These are phyloP conservation scores for Euphrasia confusa DNA, from an alignment of 257 asterid species.

Conservation along the genomic window DNA sequence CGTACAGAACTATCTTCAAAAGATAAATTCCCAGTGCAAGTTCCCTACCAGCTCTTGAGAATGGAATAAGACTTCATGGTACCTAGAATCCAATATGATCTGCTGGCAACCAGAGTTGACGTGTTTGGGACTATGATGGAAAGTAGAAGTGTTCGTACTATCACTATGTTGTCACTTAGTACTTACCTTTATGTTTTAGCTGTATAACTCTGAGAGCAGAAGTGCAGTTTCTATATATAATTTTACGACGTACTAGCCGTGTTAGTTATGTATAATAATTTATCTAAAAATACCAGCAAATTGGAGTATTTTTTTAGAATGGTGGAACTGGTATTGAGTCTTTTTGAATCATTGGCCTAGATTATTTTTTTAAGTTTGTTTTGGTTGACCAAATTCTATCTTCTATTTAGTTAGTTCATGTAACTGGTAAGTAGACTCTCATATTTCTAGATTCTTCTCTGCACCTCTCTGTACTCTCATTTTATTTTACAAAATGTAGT, in stretches of 20 bases:
- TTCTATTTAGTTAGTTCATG: no score
- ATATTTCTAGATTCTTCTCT: background rate
- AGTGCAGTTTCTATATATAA: no score
- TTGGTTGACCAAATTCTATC: no score
- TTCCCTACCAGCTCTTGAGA: background rate
- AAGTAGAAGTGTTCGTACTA: background rate
- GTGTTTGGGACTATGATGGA: background rate
- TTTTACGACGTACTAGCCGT: background rate
- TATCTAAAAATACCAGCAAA: background rate
- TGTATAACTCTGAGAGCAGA: background rate
- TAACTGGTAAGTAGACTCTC: background rate
- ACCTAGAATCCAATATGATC: background rate
- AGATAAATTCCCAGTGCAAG: no score
- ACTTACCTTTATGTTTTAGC: background rate
- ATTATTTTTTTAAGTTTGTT: no score
- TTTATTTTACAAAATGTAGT: slow-evolving; percentile 10
- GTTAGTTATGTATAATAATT: background rate
- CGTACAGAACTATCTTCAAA: no score
- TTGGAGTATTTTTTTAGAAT: background rate
- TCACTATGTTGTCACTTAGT: background rate
- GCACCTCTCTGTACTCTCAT: slow-evolving; percentile 3
- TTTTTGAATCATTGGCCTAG: no score
- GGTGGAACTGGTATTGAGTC: no score
- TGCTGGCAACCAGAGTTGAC: background rate
- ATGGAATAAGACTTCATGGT: background rate